phyloP scores from a whole-genome alignment of 2,329 filamentous ascomycete species.

The Phoma sp. region DNA sequence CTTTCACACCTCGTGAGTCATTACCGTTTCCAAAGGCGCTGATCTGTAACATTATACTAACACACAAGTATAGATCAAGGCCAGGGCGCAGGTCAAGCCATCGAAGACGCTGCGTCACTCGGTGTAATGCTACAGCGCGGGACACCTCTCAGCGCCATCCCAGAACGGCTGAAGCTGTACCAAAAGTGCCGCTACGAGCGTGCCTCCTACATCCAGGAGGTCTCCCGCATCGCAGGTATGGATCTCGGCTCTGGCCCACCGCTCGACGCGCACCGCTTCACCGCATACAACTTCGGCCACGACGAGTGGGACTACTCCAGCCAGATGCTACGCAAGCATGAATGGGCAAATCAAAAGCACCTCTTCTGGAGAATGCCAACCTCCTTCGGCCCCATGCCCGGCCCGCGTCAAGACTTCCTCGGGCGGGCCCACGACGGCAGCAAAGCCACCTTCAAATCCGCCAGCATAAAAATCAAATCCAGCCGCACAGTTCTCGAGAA shows the following conservation, averaged over 20 bases:
- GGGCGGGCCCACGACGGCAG: slow-evolving; percentile 31
- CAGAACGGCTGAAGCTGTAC: slow-evolving; percentile 64
- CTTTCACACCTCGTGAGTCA: slow-evolving; percentile 64
- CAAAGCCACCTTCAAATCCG: slow-evolving; percentile 44
- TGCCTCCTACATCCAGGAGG: slow-evolving; percentile 63
- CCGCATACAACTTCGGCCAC: slow-evolving; percentile 62
- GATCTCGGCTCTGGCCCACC: slow-evolving; percentile 51
- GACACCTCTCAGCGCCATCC: slow-evolving; percentile 54
- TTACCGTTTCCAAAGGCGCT: background rate
- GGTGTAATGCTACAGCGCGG: slow-evolving; percentile 60
- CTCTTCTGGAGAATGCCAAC: slow-evolving; percentile 53
- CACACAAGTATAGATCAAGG: slow-evolving; percentile 54
- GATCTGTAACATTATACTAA: slow-evolving; percentile 3
- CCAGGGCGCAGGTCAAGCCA: slow-evolving; percentile 67
- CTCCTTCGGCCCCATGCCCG: slow-evolving; percentile 50
- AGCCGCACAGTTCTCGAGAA: slow-evolving; percentile 51
- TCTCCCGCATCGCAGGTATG: slow-evolving; percentile 59
- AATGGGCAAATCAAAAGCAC: slow-evolving; percentile 51
- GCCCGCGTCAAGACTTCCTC: slow-evolving; percentile 43
- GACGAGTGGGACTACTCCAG: slow-evolving; percentile 64
- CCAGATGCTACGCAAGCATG: slow-evolving; percentile 58
- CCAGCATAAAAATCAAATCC: slow-evolving; percentile 50
- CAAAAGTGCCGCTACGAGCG: slow-evolving; percentile 64
- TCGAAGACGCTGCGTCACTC: slow-evolving; percentile 69
- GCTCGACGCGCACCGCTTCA: slow-evolving; percentile 48